Base-by-base conservation (phyloP, 192 early-diverging fungal species). In the Umbelopsis vinacea region DNA sequence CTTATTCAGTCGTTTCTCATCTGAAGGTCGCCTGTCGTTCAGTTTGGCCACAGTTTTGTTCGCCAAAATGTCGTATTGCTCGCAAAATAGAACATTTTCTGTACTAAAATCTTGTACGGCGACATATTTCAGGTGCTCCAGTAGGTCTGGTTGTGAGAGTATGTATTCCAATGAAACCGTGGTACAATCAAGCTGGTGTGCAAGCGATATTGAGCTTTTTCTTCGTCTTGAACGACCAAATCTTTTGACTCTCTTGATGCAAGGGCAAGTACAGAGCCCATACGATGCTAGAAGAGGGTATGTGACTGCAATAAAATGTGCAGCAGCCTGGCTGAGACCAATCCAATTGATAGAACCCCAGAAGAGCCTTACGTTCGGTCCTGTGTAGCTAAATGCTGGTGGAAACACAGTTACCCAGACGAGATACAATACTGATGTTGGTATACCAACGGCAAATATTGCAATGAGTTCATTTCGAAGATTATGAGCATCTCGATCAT, bases 401-500 rank as follows among this genome's bases (percentile, higher is more conserved):
- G 79, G 48, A 5, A 50, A 19, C 1, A 21, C 15, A 21, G 48
- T 50, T 0, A 50, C 76, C 72, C 87, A 79, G 9, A 82, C 38
- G 33, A 89, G 70, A 47, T 73, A 85, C 0, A 81, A n/a, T 3
- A 77, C 22, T 26, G 82, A 75, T 7, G 75, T 77, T 4, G 82
- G 72, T 2, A 82, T 45, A 6, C 84, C 83, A 37, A 87, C 78
- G 0, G 77, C 54, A 3, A 83, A 77, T 53, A 79, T 79, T n/a
- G 83, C 75, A 46, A 85, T 77, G 52, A 90, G 79, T 50, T 90
- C 89, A 38, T 78, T 82, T 23, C 85, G 73, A 47, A 90, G 86
- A 45, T 87, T 87, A 26, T 84, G 87, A 14, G 85, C 86, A 67
- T 90, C 89, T 12, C 84, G 73, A 68, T 73, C 50, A 0, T 72